Conservation (phyloP, 345 rosid genomes). For the Eucalyptus guilfoylei region DNA sequence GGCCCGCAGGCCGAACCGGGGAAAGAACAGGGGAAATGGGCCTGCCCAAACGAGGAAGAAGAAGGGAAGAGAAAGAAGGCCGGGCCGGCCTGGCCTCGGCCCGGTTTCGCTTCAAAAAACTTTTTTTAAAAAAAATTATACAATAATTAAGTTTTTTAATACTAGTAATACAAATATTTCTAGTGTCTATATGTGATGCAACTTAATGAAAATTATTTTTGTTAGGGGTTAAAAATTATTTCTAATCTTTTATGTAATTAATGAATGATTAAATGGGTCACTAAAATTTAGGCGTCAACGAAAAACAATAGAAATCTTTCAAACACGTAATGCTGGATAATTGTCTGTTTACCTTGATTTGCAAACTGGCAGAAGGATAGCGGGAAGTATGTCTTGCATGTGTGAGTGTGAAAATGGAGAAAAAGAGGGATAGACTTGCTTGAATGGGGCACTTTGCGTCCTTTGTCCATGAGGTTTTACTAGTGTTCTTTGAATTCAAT, state of each 20-base stretch:
- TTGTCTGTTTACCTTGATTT: neutral
- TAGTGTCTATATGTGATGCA: fast-evolving
- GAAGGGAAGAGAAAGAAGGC: no score
- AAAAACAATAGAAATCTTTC: no score
- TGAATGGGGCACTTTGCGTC: neutral
- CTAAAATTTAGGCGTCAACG: fast-evolving
- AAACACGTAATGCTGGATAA: neutral
- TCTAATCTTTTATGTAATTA: fast-evolving
- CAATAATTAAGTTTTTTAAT: no score
- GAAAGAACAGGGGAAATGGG: no score
- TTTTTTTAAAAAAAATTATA: no score
- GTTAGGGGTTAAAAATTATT: no score
- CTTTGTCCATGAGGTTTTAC: neutral
- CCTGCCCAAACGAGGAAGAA: no score
- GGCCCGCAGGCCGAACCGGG: no score
- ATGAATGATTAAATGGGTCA: fast-evolving
- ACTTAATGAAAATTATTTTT: no score
- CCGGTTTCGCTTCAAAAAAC: no score
- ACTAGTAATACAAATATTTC: no score
- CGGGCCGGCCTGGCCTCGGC: no score
- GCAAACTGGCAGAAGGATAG: neutral
- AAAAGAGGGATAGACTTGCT: neutral
- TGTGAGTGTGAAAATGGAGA: neutral
- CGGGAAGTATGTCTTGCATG: neutral
- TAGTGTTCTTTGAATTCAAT: neutral